These are phyloP conservation scores for Sesbania bispinosa DNA, from an alignment of 306 rosid genomes.

Conservation along the genomic window DNA sequence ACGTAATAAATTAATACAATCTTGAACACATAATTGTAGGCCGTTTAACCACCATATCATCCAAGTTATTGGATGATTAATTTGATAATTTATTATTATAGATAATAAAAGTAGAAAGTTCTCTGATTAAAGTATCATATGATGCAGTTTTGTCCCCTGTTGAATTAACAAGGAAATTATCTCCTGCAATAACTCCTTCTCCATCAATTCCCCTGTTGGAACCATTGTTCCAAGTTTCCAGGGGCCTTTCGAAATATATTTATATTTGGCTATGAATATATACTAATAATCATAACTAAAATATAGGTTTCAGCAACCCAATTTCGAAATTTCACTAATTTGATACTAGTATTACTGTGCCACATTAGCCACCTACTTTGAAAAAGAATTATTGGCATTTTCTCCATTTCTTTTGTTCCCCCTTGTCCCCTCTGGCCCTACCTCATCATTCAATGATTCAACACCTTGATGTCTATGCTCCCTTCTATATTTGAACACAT, in stretches of 20 bases:
- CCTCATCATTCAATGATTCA: constrained; percentile 15
- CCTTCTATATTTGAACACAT: constrained; percentile 7
- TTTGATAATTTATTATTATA: background rate
- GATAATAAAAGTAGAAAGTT: background rate
- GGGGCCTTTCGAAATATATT: too few species aligned
- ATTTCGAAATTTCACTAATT: constrained; percentile 12
- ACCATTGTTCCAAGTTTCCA: too few species aligned
- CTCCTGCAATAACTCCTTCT: constrained; percentile 53
- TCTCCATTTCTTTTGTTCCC: constrained; percentile 18
- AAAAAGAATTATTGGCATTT: constrained; percentile 25
- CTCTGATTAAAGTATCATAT: background rate
- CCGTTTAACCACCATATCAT: background rate
- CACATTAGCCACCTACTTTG: constrained; percentile 38
- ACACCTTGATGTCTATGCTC: background rate
- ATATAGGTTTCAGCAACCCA: background rate
- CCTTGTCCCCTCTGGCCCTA: constrained; percentile 28
- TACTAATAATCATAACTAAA: background rate
- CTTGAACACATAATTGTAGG: background rate
- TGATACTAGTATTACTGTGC: background rate
- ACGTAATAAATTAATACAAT: background rate
- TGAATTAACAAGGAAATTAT: background rate
- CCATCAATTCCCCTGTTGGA: constrained; percentile 44
- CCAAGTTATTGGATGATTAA: background rate
- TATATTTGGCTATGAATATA: too few species aligned
- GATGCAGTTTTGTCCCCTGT: too few species aligned